Percentiles rank a stretch among this genome's conserved stretches.
Conservation (phyloP, 1,284 basidiomycete species). For the Ceratobasidium sp. region DNA sequence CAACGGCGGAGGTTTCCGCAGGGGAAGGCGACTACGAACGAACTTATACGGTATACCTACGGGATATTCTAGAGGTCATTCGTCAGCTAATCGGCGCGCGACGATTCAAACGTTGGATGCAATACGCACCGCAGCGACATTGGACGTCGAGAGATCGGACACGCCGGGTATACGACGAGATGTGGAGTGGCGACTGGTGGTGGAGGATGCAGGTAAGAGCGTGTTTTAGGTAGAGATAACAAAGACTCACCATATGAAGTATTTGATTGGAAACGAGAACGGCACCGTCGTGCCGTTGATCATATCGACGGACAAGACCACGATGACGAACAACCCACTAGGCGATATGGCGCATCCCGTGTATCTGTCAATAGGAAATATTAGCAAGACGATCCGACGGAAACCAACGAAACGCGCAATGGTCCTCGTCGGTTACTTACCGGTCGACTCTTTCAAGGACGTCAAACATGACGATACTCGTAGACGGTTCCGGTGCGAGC, state of each 20-base stretch:
- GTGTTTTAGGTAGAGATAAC: background rate
- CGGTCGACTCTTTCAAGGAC: conserved; percentile 7
- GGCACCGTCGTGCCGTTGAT: background rate
- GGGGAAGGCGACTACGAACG: background rate
- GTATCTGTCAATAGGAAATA: conserved; percentile 26
- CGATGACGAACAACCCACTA: background rate
- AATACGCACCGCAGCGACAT: conserved; percentile 10
- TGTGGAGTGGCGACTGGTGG: conserved; percentile 23
- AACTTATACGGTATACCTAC: background rate
- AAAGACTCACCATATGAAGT: background rate
- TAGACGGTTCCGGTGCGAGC: background rate
- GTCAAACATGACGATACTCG: background rate
- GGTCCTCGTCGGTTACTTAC: conserved; percentile 29
- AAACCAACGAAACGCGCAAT: conserved; percentile 24
- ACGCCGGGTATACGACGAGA: background rate
- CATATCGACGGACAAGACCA: background rate
- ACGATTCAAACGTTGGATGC: conserved; percentile 4
- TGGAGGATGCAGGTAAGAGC: conserved; percentile 1
- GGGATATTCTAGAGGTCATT: conserved; percentile 4
- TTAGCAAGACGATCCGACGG: conserved; percentile 19
- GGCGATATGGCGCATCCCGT: background rate
- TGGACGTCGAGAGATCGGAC: conserved; percentile 4
- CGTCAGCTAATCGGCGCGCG: conserved; percentile 1
- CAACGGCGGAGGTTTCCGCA: background rate
- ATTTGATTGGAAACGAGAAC: background rate